Evolutionary conservation across 2,329 filamentous ascomycete species (phyloP).

Genomic region (Trichoderma brevicompactum): DNA sequence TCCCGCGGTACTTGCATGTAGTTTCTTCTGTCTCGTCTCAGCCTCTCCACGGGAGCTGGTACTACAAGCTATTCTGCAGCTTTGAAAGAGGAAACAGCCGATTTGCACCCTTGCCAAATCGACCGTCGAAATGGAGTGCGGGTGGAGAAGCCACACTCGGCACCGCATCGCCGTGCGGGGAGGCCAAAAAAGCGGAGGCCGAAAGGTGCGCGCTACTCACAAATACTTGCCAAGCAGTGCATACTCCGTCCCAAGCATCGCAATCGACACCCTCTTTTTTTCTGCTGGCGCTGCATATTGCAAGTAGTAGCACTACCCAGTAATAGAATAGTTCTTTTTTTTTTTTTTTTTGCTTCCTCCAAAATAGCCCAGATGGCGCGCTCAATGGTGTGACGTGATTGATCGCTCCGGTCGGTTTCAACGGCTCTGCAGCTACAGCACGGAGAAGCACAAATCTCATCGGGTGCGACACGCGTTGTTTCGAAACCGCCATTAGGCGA

Average conservation of each 20-base stretch:
- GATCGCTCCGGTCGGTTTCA: conserved; percentile 24
- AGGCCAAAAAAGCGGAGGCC: conserved; percentile 10
- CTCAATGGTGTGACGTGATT: conserved; percentile 21
- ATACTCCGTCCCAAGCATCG: too few species aligned
- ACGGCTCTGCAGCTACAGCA: not conserved
- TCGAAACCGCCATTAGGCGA: conserved; percentile 6
- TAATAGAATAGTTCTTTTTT: too few species aligned
- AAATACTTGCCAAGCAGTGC: not conserved
- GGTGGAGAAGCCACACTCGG: conserved; percentile 25
- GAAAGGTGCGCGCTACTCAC: not conserved
- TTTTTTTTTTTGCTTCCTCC: too few species aligned
- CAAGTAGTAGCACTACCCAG: too few species aligned
- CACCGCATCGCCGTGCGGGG: conserved; percentile 26
- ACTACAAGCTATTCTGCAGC: not conserved
- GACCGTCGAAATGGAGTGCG: conserved; percentile 9
- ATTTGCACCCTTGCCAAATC: conserved; percentile 11
- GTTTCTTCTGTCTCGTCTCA: too few species aligned
- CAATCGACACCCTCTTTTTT: conserved; percentile 13
- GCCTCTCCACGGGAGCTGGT: too few species aligned
- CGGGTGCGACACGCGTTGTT: conserved; percentile 20
- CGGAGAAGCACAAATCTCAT: conserved; percentile 3
- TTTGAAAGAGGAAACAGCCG: conserved; percentile 22
- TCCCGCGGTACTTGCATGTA: too few species aligned
- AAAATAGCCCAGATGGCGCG: not conserved
- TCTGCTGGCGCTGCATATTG: too few species aligned